Evolutionary conservation across 1,139 yeast genomes (phyloP), one percentile per base, ranked within the genome.

Genomic region (Geotrichum carabidarum): DNA sequence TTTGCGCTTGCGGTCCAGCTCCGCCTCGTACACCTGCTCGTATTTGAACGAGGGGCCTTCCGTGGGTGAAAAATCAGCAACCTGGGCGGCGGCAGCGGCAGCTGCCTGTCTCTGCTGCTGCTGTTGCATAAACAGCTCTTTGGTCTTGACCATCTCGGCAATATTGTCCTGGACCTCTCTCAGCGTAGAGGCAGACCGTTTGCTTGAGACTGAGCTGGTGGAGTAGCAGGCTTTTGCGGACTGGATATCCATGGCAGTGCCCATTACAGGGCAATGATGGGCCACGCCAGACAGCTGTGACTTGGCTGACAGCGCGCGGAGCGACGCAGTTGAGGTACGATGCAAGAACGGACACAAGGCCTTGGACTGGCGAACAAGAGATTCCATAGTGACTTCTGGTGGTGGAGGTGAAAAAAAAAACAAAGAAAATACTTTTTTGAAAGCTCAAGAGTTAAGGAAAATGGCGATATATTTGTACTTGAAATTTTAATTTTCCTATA

Each of bases 261-360:
- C 87, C 87, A 90, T 86, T 58, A 89, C 86, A 18, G 98, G 97
- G 71, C 97, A 91, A 61, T 78, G 80, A 48, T 80, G 73, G 54
- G 96, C 96, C 61, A 83, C 82, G 53, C 71, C 65, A 41, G 80
- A 78, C 65, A 88, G 78, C 37, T 56, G 51, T 17, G 62, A 55
- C 36, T 60, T 55, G 42, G 60, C 48, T 8, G 68, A 64, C 52
- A 69, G 57, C 37, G 60, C 64, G 54, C 74, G 69, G 42, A 87
- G 79, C 57, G 80, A 77, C 36, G 83, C 74, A 9, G 91, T 78
- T 36, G 86, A 77, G 34, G 88, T 78, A 53, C 69, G 60, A 69
- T 82, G 83, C 66, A 91, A 82, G 70, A 88, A 91, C 30, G 97
- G 97, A 69, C 98, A 91, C 56, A 86, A 81, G 63, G 77, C 79